Conservation (phyloP, 1,284 basidiomycete species). For the Austropuccinia psidii region DNA sequence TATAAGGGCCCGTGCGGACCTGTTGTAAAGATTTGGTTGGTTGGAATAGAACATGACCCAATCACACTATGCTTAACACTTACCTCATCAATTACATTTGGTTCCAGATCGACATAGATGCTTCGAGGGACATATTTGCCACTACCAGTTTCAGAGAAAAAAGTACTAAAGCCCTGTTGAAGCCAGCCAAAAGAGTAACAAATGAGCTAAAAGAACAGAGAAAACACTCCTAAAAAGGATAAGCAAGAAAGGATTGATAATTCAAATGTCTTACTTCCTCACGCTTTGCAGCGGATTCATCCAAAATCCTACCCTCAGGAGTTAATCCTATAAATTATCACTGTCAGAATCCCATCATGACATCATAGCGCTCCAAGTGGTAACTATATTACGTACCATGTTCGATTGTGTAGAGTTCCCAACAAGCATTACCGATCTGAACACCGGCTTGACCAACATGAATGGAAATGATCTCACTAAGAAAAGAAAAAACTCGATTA, state of each 20-base stretch:
- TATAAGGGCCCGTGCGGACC: slow-evolving; percentile 87
- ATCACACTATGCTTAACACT: neutral
- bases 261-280: slow-evolving; percentile 40
- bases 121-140: slow-evolving; percentile 97
- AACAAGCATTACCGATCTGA: slow-evolving; percentile 93
- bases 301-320: slow-evolving; percentile 47
- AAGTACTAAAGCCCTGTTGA: slow-evolving; percentile 91
- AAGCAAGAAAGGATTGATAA: neutral
- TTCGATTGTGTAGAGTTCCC: slow-evolving; percentile 79
- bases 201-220: slow-evolving; percentile 64
- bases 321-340: slow-evolving; percentile 33
- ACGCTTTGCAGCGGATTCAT: slow-evolving; percentile 45
- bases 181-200: slow-evolving; percentile 59
- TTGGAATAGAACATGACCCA: neutral
- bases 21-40: neutral
- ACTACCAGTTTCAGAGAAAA: slow-evolving; percentile 52
- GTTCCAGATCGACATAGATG: slow-evolving; percentile 90
- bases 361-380: slow-evolving; percentile 34
- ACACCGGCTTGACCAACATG: slow-evolving; percentile 94
- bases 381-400: slow-evolving; percentile 78
- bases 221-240: slow-evolving; percentile 58
- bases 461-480: slow-evolving; percentile 69
- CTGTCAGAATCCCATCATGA: neutral
- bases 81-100: slow-evolving; percentile 81
- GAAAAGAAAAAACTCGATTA: neutral